Base-by-base conservation (phyloP, 805 yeast species). In the Teunomyces tritomae region DNA sequence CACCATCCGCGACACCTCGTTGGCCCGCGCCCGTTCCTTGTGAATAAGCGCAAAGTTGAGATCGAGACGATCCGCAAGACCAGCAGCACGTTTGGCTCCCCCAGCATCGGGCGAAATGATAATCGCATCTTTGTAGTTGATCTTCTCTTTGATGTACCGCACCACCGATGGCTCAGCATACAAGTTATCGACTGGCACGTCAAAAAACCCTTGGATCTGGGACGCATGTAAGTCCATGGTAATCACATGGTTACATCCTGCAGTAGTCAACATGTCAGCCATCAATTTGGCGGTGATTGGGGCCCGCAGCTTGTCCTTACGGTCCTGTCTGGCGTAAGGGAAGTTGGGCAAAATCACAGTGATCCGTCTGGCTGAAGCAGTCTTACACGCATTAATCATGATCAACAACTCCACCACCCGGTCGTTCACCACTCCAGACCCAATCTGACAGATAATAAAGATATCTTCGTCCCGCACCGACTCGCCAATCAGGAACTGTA, bases 151-250 rank as follows among this genome's bases (percentile, higher is more conserved):
- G 43, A 87, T 86, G 61, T 86, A 87, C 59, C 87, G 75, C 35
- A 87, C 83, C 29, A 86, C 91, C 55, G 84, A 78, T 46, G 94
- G 94, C 67, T 87, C 95, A 17, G 92, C 92, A 59, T 87, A 87
- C 57, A 87, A 68, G 63, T 87, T 87, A 65, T 87, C 95, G 16
- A 86, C 94, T 1, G 95, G 95, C 20, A 84, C 85, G 53, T 83
- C 83, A 57, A 87, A 87, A 60, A 87, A 87, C 6, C 95, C 95
- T 68, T 87, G 95, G 57, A 87, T 87, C 63, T 87, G 95, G 17
- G 91, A 83, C n/a, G 94, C 94, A 62, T 87, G 95, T 55, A 87
- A 68, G 62, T 87, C 95, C 91, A 87, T 84, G 16, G 95, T 87
- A 58, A 87, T 87, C 17, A 87, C 89, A 65, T 87, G 95, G 60